Evolutionary conservation across 257 asterid genomes (phyloP).

Genomic region (Jaltomata sinuosa): DNA sequence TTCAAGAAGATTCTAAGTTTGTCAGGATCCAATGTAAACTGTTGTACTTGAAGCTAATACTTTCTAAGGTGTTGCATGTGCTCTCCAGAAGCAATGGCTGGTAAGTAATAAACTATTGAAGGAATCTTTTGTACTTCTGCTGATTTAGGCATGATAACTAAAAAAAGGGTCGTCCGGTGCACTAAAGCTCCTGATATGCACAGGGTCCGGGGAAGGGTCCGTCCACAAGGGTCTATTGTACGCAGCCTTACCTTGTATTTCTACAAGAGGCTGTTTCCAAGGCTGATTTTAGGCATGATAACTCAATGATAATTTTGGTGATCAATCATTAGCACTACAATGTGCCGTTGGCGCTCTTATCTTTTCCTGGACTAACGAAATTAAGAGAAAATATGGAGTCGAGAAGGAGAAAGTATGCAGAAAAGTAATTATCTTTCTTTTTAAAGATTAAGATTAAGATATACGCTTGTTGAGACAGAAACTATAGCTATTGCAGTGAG

Average conservation of each 20-base stretch:
- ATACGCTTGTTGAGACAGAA: not conserved
- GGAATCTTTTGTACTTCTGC: not conserved
- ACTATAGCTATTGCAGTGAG: not conserved
- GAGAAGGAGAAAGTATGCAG: not conserved
- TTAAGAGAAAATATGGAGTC: not conserved
- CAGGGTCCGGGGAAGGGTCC: no score
- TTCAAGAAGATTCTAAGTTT: slow-evolving; percentile 5
- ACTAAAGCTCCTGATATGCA: no score
- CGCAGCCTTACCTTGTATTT: no score
- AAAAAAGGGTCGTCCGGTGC: no score
- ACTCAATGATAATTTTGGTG: not conserved
- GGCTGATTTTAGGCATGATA: not conserved
- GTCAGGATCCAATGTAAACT: not conserved
- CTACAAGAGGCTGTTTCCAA: no score
- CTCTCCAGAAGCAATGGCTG: not conserved
- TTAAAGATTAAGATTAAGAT: not conserved
- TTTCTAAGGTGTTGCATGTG: slow-evolving; percentile 8
- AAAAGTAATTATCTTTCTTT: not conserved
- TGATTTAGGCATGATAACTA: not conserved
- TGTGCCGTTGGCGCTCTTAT: not conserved
- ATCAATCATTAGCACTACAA: not conserved
- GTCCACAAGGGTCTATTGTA: no score
- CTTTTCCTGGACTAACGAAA: not conserved
- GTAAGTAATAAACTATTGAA: not conserved
- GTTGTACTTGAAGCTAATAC: not conserved